Evolutionary conservation across 345 rosid species (phyloP), one percentile per base, ranked within the genome.

Genomic region (Corchorus olitorius): DNA sequence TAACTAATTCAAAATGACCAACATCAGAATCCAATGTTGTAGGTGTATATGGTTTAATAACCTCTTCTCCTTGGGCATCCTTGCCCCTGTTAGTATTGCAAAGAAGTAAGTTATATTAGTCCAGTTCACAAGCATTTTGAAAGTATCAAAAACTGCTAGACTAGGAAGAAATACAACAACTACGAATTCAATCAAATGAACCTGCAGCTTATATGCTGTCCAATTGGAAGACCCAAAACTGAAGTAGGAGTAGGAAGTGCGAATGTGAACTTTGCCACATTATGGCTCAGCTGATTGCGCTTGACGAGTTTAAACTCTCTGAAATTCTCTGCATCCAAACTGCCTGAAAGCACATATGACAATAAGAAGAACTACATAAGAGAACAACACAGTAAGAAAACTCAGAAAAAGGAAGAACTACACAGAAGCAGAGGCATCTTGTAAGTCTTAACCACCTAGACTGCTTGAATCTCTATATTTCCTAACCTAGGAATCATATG

Each of bases 181-280:
- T 70, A 64, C 1, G 8, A 12, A 76, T 45, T 58, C 37, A 79
- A 11, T 56, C 63, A 74, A 72, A 46, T 62, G 66, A 77, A 95
- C 99, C 89, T 93, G 98, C 99, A 95, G 81, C 98, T 93, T 75
- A 95, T 89, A 73, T 95, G 98, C 62, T 95, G 98, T 75, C 99
- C 99, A 82, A 95, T 95, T 10, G 99, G 99, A 77, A 95, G 98
- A 75, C 98, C 97, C 88, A 95, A 85, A 27, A 88, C 93, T 60
- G 97, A 87, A 68, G 93, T 88, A 74, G 96, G 81, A 4, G 89
- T 83, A 46, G 96, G 96, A 68, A 95, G 99, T 63, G 76, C 89
- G 83, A 90, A 93, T 17, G 83, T 76, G 90, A 95, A 95, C 78
- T 95, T 93, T 14, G 99, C 99, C 49, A 95, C 99, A 88, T 93